phyloP scores from a whole-genome alignment of 257 asterid species.

The Orobanche coerulescens region DNA sequence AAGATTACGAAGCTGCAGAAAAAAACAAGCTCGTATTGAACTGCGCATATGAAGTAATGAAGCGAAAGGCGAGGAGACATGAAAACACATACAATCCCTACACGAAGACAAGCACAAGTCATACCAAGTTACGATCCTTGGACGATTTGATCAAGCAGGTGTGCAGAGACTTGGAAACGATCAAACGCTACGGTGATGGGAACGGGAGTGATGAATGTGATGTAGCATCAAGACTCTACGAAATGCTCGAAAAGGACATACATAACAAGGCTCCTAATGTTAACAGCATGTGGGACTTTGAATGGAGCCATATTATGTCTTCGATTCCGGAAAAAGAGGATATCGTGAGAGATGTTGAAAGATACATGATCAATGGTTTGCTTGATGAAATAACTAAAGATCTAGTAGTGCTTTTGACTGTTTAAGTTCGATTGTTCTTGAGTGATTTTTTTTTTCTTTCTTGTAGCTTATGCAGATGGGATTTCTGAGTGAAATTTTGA shows the following conservation, averaged over 20 bases:
- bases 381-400: constrained; percentile 60
- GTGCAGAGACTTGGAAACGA: constrained; percentile 47
- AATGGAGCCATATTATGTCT: constrained; percentile 46
- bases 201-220: constrained; percentile 29
- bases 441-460: not conserved
- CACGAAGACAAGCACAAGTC: constrained; percentile 18
- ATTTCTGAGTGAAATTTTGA: not conserved
- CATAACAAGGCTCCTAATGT: constrained; percentile 35
- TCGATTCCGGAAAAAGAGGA: constrained; percentile 45
- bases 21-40: constrained; percentile 46
- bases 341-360: constrained; percentile 52
- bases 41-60: constrained; percentile 69
- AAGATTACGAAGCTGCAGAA: constrained; percentile 28
- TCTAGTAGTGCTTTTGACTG: constrained; percentile 32
- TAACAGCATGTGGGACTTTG: constrained; percentile 73
- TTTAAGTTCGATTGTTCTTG: constrained; percentile 30
- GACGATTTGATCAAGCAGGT: constrained; percentile 64
- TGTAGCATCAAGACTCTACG: constrained; percentile 38
- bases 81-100: constrained; percentile 38
- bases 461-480: constrained; percentile 14
- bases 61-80: constrained; percentile 57
- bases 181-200: constrained; percentile 42
- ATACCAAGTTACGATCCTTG: constrained; percentile 36
- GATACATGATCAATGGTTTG: constrained; percentile 55
- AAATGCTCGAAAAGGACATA: constrained; percentile 59